Conservation (phyloP, 495 filamentous ascomycete genomes). For the Aspergillus bertholletiae region DNA sequence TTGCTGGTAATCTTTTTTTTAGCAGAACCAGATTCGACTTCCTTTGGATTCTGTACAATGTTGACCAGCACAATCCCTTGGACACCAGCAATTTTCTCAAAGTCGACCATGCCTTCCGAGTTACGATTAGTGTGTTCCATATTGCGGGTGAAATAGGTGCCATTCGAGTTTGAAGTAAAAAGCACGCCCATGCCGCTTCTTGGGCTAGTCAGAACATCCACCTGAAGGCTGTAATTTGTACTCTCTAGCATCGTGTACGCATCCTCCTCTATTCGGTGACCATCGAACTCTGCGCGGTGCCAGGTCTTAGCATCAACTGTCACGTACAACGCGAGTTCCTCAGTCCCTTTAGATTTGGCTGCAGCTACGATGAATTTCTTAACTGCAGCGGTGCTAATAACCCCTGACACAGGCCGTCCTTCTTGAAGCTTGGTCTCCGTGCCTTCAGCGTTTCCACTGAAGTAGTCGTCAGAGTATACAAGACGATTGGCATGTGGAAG, state of each 20-base stretch:
- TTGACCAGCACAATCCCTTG: slow-evolving; percentile 92
- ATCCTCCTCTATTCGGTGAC: slow-evolving; percentile 74
- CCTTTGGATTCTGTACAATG: slow-evolving; percentile 78
- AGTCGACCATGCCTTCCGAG: slow-evolving; percentile 70
- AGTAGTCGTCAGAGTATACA: slow-evolving; percentile 75
- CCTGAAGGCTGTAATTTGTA: slow-evolving; percentile 94
- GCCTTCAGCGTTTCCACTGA: slow-evolving; percentile 48
- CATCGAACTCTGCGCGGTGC: slow-evolving; percentile 89
- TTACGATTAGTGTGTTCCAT: slow-evolving; percentile 88
- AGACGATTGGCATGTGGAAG: slow-evolving; percentile 66
- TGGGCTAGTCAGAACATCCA: slow-evolving; percentile 76
- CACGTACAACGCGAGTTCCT: slow-evolving; percentile 84
- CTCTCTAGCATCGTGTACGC: slow-evolving; percentile 93
- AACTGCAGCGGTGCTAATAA: slow-evolving; percentile 72
- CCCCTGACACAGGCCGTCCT: slow-evolving; percentile 65
- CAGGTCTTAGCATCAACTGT: slow-evolving; percentile 77
- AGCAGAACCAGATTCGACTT: slow-evolving; percentile 53
- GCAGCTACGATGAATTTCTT: slow-evolving; percentile 85
- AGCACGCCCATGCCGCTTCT: slow-evolving; percentile 73
- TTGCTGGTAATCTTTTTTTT: slow-evolving; percentile 65
- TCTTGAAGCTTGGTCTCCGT: slow-evolving; percentile 72
- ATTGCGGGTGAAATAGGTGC: slow-evolving; percentile 89
- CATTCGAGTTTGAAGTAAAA: slow-evolving; percentile 93
- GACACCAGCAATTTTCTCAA: slow-evolving; percentile 84
- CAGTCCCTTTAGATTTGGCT: slow-evolving; percentile 69